Evolutionary conservation across 495 filamentous ascomycete species (phyloP), one percentile per base, ranked within the genome.

Genomic region (Hypoxylon lenormandii): DNA sequence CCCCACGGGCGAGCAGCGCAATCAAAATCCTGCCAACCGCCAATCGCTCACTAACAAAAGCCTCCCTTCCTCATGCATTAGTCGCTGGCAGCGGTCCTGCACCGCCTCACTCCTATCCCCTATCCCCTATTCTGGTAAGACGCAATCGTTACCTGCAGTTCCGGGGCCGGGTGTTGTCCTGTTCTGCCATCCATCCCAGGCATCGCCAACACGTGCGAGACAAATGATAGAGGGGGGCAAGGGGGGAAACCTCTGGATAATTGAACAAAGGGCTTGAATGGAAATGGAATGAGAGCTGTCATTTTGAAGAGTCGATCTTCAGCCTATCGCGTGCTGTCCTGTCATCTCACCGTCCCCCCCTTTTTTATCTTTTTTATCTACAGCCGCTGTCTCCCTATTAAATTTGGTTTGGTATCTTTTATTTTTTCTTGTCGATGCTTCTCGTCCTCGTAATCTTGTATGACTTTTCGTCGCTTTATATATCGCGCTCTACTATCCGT

Each of bases 91-190:
- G 45, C 45, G 61, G 62, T 60, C 47, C 43, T 60, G 67, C 67
- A 70, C 67, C 57, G 67, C 67, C 67, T 70, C 67, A 58, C n/a
- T 57, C 5, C 45, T 52, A 38, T 70, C 54, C 28, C 5, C 45
- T 52, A 38, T 70, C 54, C 28, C 67, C 61, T 19, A 46, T 61
- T 70, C 45, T 22, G 67, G 57, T 66, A 66, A 66, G 56, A 70
- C 52, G 61, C 56, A 56, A 65, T 66, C 64, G 60, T 70, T 70
- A 66, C 67, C 61, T 70, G 67, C 67, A 70, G 60, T 49, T 62
- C 61, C 56, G 61, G 51, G 19, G 36, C 56, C 67, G 67, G 67
- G 51, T 60, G 50, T 64, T 16, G 18, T 64, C 55, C 42, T 56
- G 50, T 52, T 33, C 45, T 64, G 50, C 62, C 68, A 66, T 58